Percentiles rank a stretch among this genome's conserved stretches.
phyloP scores from a whole-genome alignment of 2,329 filamentous ascomycete species.

The Pseudogymnoascus sp. region DNA sequence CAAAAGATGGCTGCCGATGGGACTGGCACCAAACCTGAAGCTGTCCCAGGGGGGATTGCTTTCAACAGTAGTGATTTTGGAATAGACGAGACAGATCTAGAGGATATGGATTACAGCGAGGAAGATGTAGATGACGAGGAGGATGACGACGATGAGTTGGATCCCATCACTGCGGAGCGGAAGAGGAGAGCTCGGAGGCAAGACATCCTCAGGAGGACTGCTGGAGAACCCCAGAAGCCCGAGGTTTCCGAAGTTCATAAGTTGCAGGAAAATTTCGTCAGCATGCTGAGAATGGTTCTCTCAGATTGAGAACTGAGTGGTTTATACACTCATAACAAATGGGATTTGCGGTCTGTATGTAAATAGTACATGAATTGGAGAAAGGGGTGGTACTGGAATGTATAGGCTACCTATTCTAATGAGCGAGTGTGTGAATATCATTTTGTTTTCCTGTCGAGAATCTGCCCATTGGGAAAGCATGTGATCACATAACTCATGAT shows the following conservation, averaged over 20 bases:
- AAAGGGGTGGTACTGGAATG: background rate
- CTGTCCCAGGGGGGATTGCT: conserved; percentile 41
- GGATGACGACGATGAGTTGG: conserved; percentile 68
- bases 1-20: conserved; percentile 97
- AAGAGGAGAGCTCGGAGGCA: conserved; percentile 67
- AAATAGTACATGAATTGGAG: conserved; percentile 1
- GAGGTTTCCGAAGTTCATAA: conserved; percentile 70
- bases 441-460: background rate
- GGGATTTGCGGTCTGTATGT: background rate
- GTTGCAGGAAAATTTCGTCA: conserved; percentile 68
- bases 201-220: conserved; percentile 69
- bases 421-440: background rate
- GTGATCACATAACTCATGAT: background rate
- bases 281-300: conserved; percentile 73
- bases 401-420: background rate
- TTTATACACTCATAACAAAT: background rate
- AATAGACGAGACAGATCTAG: conserved; percentile 73
- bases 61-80: conserved; percentile 87
- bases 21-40: conserved; percentile 31
- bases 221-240: conserved; percentile 79
- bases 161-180: conserved; percentile 82
- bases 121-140: conserved; percentile 57
- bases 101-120: conserved; percentile 77
- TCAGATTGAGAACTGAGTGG: conserved; percentile 46
- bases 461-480: background rate